Percentiles rank a stretch among this genome's conserved stretches.
Evolutionary conservation across 805 yeast species (phyloP).

Genomic region (Priceomyces fermenticarens): DNA sequence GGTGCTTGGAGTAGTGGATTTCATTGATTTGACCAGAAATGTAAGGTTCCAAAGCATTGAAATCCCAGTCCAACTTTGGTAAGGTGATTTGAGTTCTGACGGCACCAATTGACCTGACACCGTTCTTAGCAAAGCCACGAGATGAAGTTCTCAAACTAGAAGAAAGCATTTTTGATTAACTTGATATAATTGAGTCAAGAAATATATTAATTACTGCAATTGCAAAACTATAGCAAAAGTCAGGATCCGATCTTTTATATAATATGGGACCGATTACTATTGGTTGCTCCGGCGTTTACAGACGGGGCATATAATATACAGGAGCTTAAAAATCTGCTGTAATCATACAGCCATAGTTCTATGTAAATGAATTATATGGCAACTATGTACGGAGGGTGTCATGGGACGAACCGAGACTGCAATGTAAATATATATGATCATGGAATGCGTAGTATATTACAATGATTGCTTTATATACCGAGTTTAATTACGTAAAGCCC

Average conservation of each 20-base stretch:
- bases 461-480: background rate
- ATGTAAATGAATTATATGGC: too few species aligned
- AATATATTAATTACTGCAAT: background rate
- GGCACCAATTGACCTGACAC: constrained; percentile 14
- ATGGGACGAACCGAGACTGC: too few species aligned
- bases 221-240: background rate
- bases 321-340: background rate
- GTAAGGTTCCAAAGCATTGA: constrained; percentile 46
- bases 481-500: constrained; percentile 63
- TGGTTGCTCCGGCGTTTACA: constrained; percentile 6
- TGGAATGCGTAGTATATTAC: too few species aligned
- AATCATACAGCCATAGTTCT: too few species aligned
- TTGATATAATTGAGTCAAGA: too few species aligned
- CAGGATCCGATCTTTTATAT: background rate
- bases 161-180: constrained; percentile 12
- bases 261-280: background rate
- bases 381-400: too few species aligned
- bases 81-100: constrained; percentile 29
- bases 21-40: constrained; percentile 46
- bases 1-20: constrained; percentile 49
- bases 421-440: too few species aligned
- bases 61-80: constrained; percentile 47
- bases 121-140: constrained; percentile 9
- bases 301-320: background rate
- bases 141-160: constrained; percentile 11